Base-by-base conservation (phyloP, 805 yeast species). In the Cyberlindnera mrakii region DNA sequence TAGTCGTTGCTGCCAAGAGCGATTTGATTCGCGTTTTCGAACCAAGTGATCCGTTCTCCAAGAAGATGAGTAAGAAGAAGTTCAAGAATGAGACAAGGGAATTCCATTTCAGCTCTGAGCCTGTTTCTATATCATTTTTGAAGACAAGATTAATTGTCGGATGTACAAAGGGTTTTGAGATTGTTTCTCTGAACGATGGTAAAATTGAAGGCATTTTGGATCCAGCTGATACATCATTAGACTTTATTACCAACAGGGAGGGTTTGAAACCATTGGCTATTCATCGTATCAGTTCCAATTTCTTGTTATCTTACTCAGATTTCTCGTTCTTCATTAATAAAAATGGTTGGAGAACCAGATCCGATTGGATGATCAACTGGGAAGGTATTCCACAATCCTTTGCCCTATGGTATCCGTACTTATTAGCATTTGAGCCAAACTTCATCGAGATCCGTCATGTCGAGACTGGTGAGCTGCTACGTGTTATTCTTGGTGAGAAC, bases 171-270 rank as follows among this genome's bases (percentile, higher is more conserved):
- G 99, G 99, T 0, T 93, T 93, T 68, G 98, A 93, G 66, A 88
- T 93, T 57, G 89, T 93, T 31, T 84, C 95, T 15, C 70, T 90
- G 35, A 85, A 84, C 47, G 86, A 84, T 41, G 83, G 86, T 46
- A 85, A 81, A 46, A 88, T 85, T 64, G 97, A 93, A 64, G 80
- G 93, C 9, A 75, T 93, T 40, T 70, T 93, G 54, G 98, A 93
- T 66, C 96, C 96, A n/a, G 99, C 98, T 0, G 99, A 93, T 59
- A 95, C 98, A 0, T 88, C 97, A 16, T 71, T 93, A 42, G 99
- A 93, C 58, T 93, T 93, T 68, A 97, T 93, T 13, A 86, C 80
- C 45, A 85, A 78, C 47, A 72, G 84, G 46, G 96, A 88, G 62
- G 78, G 80, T 3, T 74, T 91, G 47, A 85, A 86, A 56, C 99